A percentile compares a stretch with the other conserved stretches of the same genome.
These are phyloP conservation scores for Pistacia integerrima DNA, from an alignment of 345 rosid genomes.

Conservation along the genomic window DNA sequence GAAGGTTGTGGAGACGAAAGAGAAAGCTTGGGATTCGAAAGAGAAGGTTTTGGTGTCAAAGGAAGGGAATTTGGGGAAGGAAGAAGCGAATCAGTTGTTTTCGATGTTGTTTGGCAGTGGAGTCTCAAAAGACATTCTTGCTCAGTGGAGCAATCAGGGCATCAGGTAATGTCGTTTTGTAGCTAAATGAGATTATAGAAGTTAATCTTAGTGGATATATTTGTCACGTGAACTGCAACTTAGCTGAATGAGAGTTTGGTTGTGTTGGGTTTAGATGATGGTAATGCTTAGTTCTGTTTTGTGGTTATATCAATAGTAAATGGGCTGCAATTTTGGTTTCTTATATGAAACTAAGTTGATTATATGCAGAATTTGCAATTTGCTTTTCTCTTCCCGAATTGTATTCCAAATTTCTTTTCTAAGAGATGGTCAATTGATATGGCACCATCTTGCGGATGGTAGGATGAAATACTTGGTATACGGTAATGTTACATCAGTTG, in stretches of 20 bases:
- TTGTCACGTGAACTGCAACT: not conserved
- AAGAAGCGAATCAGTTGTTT: constrained; percentile 71
- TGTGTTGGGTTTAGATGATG: too few relatives aligned
- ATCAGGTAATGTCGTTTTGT: constrained; percentile 54
- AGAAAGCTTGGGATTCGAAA: not conserved
- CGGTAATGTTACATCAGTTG: not conserved
- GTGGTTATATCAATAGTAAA: not conserved
- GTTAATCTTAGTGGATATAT: not conserved
- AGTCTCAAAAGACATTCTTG: constrained; percentile 73
- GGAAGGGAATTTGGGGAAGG: constrained; percentile 48
- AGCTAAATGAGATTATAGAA: not conserved
- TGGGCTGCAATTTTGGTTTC: not conserved
- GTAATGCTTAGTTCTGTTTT: too few relatives aligned
- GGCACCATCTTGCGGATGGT: not conserved
- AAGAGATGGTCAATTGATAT: not conserved
- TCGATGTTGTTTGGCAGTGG: constrained; percentile 69
- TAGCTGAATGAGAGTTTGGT: too few relatives aligned
- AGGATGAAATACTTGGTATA: not conserved
- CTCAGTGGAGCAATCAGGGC: constrained; percentile 98
- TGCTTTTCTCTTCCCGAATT: not conserved
- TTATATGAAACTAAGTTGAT: not conserved
- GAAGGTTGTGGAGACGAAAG: constrained; percentile 28
- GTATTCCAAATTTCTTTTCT: not conserved
- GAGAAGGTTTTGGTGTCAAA: constrained; percentile 25
- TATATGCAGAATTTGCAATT: constrained; percentile 4